Conservation (phyloP, 768 basidiomycete genomes). For the Boletus coccyginus region DNA sequence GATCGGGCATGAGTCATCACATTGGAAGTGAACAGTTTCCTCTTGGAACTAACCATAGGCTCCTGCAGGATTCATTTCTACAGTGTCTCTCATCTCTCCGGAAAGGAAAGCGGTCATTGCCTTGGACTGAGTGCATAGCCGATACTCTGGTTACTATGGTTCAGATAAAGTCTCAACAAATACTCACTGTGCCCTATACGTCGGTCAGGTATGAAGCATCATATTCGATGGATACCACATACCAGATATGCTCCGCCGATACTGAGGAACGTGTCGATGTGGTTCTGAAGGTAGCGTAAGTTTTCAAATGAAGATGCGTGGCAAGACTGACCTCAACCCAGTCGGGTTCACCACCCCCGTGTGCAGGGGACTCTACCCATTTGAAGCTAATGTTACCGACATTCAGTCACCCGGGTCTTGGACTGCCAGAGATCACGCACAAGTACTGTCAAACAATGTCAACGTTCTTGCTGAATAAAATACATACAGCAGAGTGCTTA, state of each 20-base stretch:
- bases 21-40: not conserved
- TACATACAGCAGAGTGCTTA: constrained; percentile 27
- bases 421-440: constrained; percentile 45
- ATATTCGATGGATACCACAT: constrained; percentile 19
- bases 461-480: constrained; percentile 1
- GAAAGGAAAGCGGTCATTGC: constrained; percentile 94
- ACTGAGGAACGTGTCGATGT: constrained; percentile 82
- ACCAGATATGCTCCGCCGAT: constrained; percentile 88
- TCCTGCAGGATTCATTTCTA: constrained; percentile 79
- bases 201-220: not conserved
- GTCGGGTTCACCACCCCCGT: constrained; percentile 75
- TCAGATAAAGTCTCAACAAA: not conserved
- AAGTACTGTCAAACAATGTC: constrained; percentile 61
- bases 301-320: not conserved
- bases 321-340: constrained; percentile 79
- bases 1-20: not conserved
- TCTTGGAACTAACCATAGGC: constrained; percentile 53
- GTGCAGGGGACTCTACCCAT: constrained; percentile 90
- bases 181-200: constrained; percentile 67
- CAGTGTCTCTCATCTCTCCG: constrained; percentile 95
- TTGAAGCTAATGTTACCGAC: constrained; percentile 58
- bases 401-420: not conserved
- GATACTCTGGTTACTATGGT: not conserved
- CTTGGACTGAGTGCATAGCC: constrained; percentile 62
- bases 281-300: constrained; percentile 45